Conservation (phyloP, 75 land plant species). For the Selaginella moellendorffii region DNA sequence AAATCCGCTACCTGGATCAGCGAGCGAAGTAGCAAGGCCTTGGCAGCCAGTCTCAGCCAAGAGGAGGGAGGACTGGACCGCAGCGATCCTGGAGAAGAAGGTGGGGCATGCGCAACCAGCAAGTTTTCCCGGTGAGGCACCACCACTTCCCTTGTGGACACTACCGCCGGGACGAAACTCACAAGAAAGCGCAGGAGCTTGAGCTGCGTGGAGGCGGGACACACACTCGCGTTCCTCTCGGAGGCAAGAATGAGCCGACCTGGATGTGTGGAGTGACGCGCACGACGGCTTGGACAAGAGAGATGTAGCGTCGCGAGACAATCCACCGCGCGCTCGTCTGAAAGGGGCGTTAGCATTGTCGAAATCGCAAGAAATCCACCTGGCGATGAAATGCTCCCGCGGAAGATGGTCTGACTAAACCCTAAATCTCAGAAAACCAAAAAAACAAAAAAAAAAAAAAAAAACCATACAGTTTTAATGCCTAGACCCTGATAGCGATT, state of each 20-base stretch:
- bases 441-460: too few species aligned
- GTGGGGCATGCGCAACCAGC: too few species aligned
- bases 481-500: neutral
- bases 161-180: constrained; percentile 38
- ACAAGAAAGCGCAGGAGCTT: constrained; percentile 66
- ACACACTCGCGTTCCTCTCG: constrained; percentile 47
- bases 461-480: neutral
- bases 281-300: constrained; percentile 85
- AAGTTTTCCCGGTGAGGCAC: too few species aligned
- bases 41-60: constrained; percentile 38
- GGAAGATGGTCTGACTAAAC: too few species aligned
- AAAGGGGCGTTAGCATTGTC: neutral
- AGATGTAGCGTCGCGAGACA: constrained; percentile 46
- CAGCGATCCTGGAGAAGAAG: constrained; percentile 46
- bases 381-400: constrained; percentile 30
- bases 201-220: constrained; percentile 31
- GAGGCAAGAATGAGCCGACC: constrained; percentile 60
- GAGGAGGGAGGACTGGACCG: constrained; percentile 51
- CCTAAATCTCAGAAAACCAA: too few species aligned
- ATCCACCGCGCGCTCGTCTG: constrained; percentile 29
- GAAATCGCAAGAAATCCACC: constrained; percentile 11
- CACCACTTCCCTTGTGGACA: constrained; percentile 66
- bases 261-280: too few species aligned
- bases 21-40: constrained; percentile 32
- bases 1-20: constrained; percentile 63